A percentile compares a stretch with the other conserved stretches of the same genome.
Conservation (phyloP, 2,329 filamentous ascomycete genomes). For the Phaeosphaeria sp. region DNA sequence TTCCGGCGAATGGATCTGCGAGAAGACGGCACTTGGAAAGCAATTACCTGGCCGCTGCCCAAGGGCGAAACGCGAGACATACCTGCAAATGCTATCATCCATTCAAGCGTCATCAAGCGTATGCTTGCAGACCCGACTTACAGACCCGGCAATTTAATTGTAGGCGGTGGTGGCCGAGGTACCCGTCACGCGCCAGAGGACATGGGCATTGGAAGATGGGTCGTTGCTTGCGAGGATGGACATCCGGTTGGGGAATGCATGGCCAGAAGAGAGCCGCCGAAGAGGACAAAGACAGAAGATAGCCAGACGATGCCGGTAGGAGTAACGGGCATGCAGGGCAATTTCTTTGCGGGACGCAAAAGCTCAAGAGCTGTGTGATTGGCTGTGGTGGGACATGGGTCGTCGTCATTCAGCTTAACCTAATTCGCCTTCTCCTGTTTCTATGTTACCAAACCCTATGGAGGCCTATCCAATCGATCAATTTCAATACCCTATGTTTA, state of each 20-base stretch:
- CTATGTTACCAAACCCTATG: background rate
- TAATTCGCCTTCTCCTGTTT: background rate
- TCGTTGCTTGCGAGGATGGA: slow-evolving; percentile 67
- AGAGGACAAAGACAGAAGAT: slow-evolving; percentile 22
- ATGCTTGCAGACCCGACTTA: slow-evolving; percentile 70
- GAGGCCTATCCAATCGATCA: background rate
- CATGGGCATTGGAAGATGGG: slow-evolving; percentile 75
- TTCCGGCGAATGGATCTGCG: slow-evolving; percentile 82
- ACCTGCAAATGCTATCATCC: slow-evolving; percentile 71
- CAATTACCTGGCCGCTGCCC: slow-evolving; percentile 80
- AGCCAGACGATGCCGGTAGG: background rate
- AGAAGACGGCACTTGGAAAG: slow-evolving; percentile 75
- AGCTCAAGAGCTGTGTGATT: slow-evolving; percentile 1
- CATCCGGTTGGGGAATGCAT: slow-evolving; percentile 74
- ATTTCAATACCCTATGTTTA: background rate
- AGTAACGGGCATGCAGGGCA: slow-evolving; percentile 5
- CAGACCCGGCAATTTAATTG: slow-evolving; percentile 78
- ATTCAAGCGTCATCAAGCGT: slow-evolving; percentile 75
- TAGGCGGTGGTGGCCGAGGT: slow-evolving; percentile 79
- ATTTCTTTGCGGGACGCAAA: slow-evolving; percentile 3
- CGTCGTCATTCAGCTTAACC: background rate
- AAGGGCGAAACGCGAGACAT: slow-evolving; percentile 80
- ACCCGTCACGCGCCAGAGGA: slow-evolving; percentile 65
- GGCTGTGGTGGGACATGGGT: background rate
- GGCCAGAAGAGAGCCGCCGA: slow-evolving; percentile 49